Evolutionary conservation across 345 rosid species (phyloP).

Genomic region (Bruguiera parviflora): DNA sequence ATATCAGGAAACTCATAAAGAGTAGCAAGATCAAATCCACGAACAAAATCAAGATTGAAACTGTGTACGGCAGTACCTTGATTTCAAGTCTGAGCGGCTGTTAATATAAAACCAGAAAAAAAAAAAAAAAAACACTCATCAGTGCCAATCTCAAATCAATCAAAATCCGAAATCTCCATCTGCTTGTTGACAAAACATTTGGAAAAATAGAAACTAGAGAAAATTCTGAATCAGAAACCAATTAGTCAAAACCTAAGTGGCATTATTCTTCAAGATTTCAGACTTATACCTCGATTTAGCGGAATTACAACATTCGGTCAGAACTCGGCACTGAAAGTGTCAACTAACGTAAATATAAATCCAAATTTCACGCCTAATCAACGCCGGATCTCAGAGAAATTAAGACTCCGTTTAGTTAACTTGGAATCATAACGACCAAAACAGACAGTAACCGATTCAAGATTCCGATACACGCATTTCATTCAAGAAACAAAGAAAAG

Average conservation of each 20-base stretch:
- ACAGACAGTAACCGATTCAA: slow-evolving; percentile 6
- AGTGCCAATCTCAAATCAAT: slow-evolving; percentile 8
- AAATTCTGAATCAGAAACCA: not conserved
- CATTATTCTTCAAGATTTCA: not conserved
- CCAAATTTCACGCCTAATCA: not conserved
- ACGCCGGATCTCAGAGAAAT: slow-evolving; percentile 17
- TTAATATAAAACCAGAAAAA: not conserved
- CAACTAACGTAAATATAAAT: not conserved
- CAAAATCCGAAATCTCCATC: not conserved
- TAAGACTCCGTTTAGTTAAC: not conserved
- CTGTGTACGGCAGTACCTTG: slow-evolving; percentile 27
- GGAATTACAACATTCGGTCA: not conserved
- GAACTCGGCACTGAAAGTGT: not conserved
- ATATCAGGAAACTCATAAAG: not conserved
- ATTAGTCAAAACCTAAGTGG: not conserved
- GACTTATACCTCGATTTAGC: not conserved
- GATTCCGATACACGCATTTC: not conserved
- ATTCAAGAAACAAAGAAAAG: not conserved
- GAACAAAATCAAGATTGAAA: slow-evolving; percentile 1
- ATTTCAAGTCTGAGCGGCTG: slow-evolving; percentile 61
- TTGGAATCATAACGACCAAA: slow-evolving; percentile 3
- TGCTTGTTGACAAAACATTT: too few relatives aligned
- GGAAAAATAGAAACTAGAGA: not conserved
- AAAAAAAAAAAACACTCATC: slow-evolving; percentile 1
- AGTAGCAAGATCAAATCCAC: not conserved